phyloP scores from a whole-genome alignment of 2,329 filamentous ascomycete species.

The Xylariales sp. region DNA sequence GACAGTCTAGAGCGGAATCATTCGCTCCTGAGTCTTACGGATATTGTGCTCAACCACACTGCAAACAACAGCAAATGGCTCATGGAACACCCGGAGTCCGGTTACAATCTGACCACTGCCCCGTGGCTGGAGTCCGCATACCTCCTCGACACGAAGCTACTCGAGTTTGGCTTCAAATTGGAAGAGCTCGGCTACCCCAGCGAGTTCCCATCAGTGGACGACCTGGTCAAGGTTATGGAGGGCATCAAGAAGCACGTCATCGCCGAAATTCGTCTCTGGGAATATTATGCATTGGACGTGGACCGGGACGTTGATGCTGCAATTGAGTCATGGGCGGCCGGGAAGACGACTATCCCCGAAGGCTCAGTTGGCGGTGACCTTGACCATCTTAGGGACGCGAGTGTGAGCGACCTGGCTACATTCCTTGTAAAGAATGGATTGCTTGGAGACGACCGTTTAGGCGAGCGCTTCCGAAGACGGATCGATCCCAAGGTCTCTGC shows the following conservation, averaged over 20 bases:
- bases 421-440: constrained; percentile 68
- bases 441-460: constrained; percentile 66
- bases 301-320: constrained; percentile 65
- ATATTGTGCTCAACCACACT: constrained; percentile 98
- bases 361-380: constrained; percentile 35
- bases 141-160: constrained; percentile 54
- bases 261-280: constrained; percentile 76
- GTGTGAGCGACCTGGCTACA: constrained; percentile 47
- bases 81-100: constrained; percentile 87
- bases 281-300: constrained; percentile 84
- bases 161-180: constrained; percentile 77
- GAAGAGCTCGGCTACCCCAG: constrained; percentile 68
- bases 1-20: constrained; percentile 78
- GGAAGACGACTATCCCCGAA: constrained; percentile 50
- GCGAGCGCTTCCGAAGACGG: constrained; percentile 70
- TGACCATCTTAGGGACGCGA: constrained; percentile 41
- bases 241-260: constrained; percentile 79
- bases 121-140: constrained; percentile 68
- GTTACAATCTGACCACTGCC: constrained; percentile 89
- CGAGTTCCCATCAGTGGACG: constrained; percentile 63
- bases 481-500: constrained; percentile 68
- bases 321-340: constrained; percentile 66
- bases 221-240: constrained; percentile 77
- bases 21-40: constrained; percentile 81
- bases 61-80: constrained; percentile 95